Percentiles rank a stretch among this genome's conserved stretches.
phyloP scores from a whole-genome alignment of 1,139 yeast species.

The Taphrina populina region DNA sequence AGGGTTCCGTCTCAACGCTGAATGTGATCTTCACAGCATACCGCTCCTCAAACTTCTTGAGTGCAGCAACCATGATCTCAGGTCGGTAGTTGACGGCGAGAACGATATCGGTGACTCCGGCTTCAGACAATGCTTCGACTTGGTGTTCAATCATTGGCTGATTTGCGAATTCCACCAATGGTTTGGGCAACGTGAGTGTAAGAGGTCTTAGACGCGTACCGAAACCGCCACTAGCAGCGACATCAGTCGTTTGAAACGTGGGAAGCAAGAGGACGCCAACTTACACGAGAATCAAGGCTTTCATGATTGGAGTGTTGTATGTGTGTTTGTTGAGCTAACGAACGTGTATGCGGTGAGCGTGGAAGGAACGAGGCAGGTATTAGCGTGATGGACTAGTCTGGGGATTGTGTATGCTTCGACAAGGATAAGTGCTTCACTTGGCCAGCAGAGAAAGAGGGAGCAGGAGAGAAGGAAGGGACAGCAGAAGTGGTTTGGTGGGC shows the following conservation, averaged over 20 bases:
- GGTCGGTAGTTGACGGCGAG: slow-evolving; percentile 99
- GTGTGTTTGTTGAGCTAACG: slow-evolving; percentile 3
- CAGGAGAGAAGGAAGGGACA: too few relatives aligned
- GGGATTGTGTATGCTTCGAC: too few relatives aligned
- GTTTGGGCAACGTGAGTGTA: slow-evolving; percentile 95
- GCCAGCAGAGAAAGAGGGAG: too few relatives aligned
- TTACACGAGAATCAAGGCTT: slow-evolving; percentile 33
- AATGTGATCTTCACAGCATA: slow-evolving; percentile 94
- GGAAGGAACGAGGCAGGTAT: neutral
- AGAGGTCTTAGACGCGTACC: slow-evolving; percentile 99
- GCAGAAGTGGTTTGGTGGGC: too few relatives aligned
- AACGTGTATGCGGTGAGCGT: neutral
- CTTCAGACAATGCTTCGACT: slow-evolving; percentile 95
- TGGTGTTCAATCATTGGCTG: slow-evolving; percentile 86
- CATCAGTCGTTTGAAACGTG: neutral
- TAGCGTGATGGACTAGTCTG: too few relatives aligned
- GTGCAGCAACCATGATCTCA: slow-evolving; percentile 95
- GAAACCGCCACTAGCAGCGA: slow-evolving; percentile 48
- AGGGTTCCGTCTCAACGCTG: slow-evolving; percentile 98
- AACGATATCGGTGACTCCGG: slow-evolving; percentile 98
- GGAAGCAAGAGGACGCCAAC: neutral
- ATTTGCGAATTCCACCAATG: slow-evolving; percentile 97
- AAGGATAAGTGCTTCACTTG: too few relatives aligned
- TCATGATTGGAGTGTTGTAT: slow-evolving; percentile 19
- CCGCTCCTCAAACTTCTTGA: slow-evolving; percentile 87